phyloP scores from a whole-genome alignment of 1,139 yeast genomes.

The Zygosaccharomyces sapae region DNA sequence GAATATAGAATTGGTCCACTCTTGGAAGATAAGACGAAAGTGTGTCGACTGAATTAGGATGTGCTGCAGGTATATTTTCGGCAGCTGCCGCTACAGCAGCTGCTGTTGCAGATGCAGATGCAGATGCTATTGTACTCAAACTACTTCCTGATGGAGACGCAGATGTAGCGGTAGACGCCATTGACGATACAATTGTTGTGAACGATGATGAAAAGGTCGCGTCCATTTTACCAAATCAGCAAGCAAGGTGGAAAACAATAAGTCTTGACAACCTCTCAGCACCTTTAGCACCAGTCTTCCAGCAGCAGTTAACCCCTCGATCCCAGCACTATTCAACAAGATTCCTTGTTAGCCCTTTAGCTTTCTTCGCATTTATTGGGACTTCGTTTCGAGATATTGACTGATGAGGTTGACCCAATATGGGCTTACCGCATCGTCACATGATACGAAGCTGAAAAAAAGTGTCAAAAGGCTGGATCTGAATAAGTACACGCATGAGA shows the following conservation, averaged over 20 bases:
- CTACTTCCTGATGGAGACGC: background rate
- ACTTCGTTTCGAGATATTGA: constrained; percentile 1
- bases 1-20: constrained; percentile 42
- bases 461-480: background rate
- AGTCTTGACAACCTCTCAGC: background rate
- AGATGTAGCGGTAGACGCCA: background rate
- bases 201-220: background rate
- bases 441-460: background rate
- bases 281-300: background rate
- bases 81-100: constrained; percentile 8
- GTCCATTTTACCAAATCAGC: background rate
- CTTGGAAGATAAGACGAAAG: constrained; percentile 33
- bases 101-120: constrained; percentile 1
- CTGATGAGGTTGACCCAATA: constrained; percentile 2
- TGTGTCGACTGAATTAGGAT: constrained; percentile 17
- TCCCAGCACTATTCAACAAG: background rate
- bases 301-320: background rate
- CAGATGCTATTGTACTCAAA: background rate
- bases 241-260: background rate
- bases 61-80: constrained; percentile 5
- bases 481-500: background rate
- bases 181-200: background rate
- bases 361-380: background rate
- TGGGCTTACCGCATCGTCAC: background rate
- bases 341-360: no score